Base-by-base conservation (phyloP, 768 basidiomycete genomes). In the Lepiota subincarnata region DNA sequence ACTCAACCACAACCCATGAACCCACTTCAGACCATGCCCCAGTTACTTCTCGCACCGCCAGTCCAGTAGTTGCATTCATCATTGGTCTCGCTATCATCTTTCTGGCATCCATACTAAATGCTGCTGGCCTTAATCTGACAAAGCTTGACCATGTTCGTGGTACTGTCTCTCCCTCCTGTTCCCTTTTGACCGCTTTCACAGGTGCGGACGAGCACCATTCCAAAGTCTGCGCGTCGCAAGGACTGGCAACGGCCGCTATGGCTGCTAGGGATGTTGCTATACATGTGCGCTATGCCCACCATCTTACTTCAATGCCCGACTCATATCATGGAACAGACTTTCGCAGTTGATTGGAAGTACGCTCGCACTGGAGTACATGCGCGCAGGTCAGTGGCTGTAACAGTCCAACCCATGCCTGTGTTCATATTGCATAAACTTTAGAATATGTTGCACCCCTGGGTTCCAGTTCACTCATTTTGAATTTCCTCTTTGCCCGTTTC, bases 381-480 rank as follows among this genome's bases (percentile, higher is more conserved):
- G 92, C 56, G 92, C 91, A 58, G 87, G 88, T 81, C 42, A 39
- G 76, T 64, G 39, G 59, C 36, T 24, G 19, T 41, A 22, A 19
- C 22, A 4, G 10, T 31, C 10, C 26, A 16, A 45, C 34, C n/a
- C 36, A 22, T n/a, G 16, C 11, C 31, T 39, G 14, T 7, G 48
- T 4, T 43, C 2, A 20, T 7, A 35, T 49, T 52, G 55, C 2
- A n/a, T n/a, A 24, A 19, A 20, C n/a, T 53, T 13, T 69, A 83
- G 91, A 96, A 82, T 98, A 97, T 67, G 95, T 98, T 52, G 96
- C 96, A 1, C 95, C 95, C 1, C 79, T 98, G 3, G 95, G 96
- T 12, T 92, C 92, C 0, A 89, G 92, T 10, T 90, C 92, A 11
- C 82, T 98, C 57, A 84, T 98, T 52, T 98, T 98, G 75, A 98